Evolutionary conservation across 176 grass and related monocot species (phyloP).

Genomic region (Cocos nucifera): DNA sequence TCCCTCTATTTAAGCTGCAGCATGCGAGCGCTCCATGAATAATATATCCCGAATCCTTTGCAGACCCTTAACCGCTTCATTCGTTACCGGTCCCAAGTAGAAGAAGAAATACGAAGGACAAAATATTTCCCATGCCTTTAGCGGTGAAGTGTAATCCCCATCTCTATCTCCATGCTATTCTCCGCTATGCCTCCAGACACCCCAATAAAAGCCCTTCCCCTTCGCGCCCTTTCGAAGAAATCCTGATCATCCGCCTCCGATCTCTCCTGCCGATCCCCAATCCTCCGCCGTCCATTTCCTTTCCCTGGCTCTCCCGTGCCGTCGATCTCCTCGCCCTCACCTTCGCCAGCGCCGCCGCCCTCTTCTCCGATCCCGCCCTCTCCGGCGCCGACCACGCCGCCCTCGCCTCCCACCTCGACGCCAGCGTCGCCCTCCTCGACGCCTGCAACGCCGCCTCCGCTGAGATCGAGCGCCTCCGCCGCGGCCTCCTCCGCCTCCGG

Average conservation of each 20-base stretch:
- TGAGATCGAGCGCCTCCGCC: slow-evolving; percentile 16
- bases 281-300: background rate
- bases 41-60: too few species aligned
- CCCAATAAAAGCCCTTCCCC: background rate
- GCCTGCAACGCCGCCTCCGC: slow-evolving; percentile 25
- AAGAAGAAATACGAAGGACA: too few species aligned
- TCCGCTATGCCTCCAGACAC: too few species aligned
- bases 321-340: slow-evolving; percentile 16
- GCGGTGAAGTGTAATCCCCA: too few species aligned
- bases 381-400: slow-evolving; percentile 1
- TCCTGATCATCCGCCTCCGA: background rate
- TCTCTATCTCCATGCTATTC: too few species aligned
- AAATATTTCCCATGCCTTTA: too few species aligned
- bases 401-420: slow-evolving; percentile 16
- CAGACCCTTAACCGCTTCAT: too few species aligned
- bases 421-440: slow-evolving; percentile 29
- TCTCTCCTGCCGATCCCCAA: background rate
- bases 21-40: too few species aligned
- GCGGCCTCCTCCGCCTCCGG: slow-evolving; percentile 6
- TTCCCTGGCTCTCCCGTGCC: slow-evolving; percentile 3
- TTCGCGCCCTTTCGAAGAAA: background rate
- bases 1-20: too few species aligned
- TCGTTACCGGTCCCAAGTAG: too few species aligned
- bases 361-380: background rate
- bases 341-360: background rate